Percentiles rank a stretch among this genome's conserved stretches.
Conservation (phyloP, 768 basidiomycete genomes). For the Leccinum subgranulosum region DNA sequence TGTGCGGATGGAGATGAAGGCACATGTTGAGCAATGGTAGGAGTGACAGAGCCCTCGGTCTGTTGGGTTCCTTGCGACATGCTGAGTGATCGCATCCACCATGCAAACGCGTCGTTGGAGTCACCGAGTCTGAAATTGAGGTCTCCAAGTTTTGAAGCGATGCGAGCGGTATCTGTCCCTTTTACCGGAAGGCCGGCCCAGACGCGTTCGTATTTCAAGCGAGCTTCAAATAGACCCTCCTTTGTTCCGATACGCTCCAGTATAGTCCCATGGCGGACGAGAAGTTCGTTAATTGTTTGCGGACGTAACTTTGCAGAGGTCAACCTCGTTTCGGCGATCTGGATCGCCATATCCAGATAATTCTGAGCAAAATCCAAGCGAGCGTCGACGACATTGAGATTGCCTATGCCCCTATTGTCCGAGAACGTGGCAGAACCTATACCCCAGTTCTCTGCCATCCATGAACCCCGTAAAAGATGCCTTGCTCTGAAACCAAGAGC, state of each 20-base stretch:
- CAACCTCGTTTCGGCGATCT: slow-evolving; percentile 40
- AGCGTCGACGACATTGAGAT: slow-evolving; percentile 49
- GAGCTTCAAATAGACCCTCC: slow-evolving; percentile 51
- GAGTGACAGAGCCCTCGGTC: slow-evolving; percentile 14
- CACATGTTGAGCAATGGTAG: slow-evolving; percentile 34
- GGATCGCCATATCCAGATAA: slow-evolving; percentile 49
- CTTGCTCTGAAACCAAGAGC: slow-evolving; percentile 59
- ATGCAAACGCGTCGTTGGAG: slow-evolving; percentile 50
- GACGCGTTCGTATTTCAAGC: slow-evolving; percentile 52
- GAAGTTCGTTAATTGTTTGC: slow-evolving; percentile 52
- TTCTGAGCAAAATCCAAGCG: slow-evolving; percentile 51
- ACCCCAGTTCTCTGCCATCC: slow-evolving; percentile 71
- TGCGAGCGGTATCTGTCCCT: slow-evolving; percentile 46
- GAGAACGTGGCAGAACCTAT: slow-evolving; percentile 40
- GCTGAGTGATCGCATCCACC: slow-evolving; percentile 64
- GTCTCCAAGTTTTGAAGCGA: slow-evolving; percentile 68
- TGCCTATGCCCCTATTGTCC: slow-evolving; percentile 33
- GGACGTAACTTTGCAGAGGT: slow-evolving; percentile 43
- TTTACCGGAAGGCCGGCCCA: slow-evolving; percentile 45
- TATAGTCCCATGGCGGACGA: slow-evolving; percentile 50
- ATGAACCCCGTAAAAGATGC: slow-evolving; percentile 64
- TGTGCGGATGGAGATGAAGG: slow-evolving; percentile 64
- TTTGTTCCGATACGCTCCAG: slow-evolving; percentile 60
- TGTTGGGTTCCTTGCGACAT: slow-evolving; percentile 38
- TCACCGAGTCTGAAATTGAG: slow-evolving; percentile 55